These are phyloP conservation scores for Cardiospermum halicacabum DNA, from an alignment of 345 rosid species.

Conservation along the genomic window DNA sequence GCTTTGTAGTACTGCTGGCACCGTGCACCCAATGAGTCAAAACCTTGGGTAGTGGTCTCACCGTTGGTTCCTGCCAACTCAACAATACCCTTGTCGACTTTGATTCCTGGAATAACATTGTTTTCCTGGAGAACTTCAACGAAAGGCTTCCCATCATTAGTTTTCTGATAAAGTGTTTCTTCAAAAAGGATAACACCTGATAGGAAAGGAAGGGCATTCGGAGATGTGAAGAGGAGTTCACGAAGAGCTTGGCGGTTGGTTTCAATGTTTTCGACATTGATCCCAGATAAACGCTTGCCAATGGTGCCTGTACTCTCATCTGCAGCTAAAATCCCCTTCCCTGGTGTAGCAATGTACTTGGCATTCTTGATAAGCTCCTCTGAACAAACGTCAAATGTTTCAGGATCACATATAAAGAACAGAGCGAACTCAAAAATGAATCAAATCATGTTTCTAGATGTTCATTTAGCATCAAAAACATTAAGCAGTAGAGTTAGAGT, in stretches of 20 bases:
- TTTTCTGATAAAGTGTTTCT: slow-evolving; percentile 91
- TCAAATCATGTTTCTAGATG: not conserved
- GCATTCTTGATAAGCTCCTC: slow-evolving; percentile 92
- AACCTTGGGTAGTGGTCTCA: slow-evolving; percentile 94
- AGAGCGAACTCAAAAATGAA: not conserved
- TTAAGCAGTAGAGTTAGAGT: not conserved
- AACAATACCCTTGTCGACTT: slow-evolving; percentile 93
- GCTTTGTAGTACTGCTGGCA: slow-evolving; percentile 91
- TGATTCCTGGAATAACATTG: slow-evolving; percentile 79
- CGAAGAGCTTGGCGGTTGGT: slow-evolving; percentile 94
- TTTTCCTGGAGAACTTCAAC: slow-evolving; percentile 80
- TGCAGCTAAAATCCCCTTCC: slow-evolving; percentile 92
- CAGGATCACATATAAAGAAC: not conserved
- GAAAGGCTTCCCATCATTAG: slow-evolving; percentile 69
- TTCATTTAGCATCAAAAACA: not conserved
- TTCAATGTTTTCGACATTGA: slow-evolving; percentile 85
- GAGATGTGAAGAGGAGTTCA: slow-evolving; percentile 86
- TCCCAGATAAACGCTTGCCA: slow-evolving; percentile 87
- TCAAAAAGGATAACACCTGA: slow-evolving; percentile 95
- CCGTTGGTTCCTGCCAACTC: slow-evolving; percentile 80
- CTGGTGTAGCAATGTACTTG: slow-evolving; percentile 88
- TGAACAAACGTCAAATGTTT: slow-evolving; percentile 22
- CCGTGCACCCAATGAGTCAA: slow-evolving; percentile 73
- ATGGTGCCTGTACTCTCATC: slow-evolving; percentile 98
- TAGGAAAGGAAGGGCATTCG: slow-evolving; percentile 60